Conservation (phyloP, 768 basidiomycete genomes). For the Rhodocollybia butyracea region DNA sequence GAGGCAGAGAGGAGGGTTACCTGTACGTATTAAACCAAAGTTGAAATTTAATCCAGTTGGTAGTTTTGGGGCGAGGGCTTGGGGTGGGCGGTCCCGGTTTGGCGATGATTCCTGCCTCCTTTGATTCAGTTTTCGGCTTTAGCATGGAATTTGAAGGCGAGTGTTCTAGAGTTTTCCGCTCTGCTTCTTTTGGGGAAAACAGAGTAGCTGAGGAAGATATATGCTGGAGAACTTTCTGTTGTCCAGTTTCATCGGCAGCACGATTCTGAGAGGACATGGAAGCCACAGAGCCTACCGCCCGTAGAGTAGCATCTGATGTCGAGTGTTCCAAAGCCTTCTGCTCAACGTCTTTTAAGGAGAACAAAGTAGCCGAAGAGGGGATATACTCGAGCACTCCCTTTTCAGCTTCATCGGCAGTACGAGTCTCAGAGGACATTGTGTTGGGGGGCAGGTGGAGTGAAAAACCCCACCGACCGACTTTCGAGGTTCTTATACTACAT, state of each 20-base stretch:
- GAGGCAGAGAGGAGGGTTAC: constrained; percentile 28
- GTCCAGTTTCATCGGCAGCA: no score
- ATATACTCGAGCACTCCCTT: constrained; percentile 4
- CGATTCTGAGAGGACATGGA: no score
- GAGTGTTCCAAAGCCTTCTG: background rate
- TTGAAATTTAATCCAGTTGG: constrained; percentile 55
- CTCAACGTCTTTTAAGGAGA: background rate
- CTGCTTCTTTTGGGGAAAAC: no score
- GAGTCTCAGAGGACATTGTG: background rate
- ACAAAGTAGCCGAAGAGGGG: background rate
- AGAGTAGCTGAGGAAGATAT: no score
- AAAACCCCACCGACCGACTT: no score
- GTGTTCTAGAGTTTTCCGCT: no score
- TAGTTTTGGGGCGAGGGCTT: constrained; percentile 35
- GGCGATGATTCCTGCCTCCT: background rate
- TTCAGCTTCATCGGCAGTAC: constrained; percentile 1
- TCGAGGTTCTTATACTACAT: no score
- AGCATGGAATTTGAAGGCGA: no score
- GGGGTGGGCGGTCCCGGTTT: constrained; percentile 11
- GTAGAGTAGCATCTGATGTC: no score
- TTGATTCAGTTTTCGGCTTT: background rate
- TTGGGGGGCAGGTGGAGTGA: background rate
- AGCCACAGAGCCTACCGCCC: no score
- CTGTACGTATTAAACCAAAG: constrained; percentile 82
- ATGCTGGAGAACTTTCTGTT: no score